Percentiles rank a stretch among this genome's conserved stretches.
phyloP scores from a whole-genome alignment of 768 basidiomycete genomes.

The Wakefieldia striispora region DNA sequence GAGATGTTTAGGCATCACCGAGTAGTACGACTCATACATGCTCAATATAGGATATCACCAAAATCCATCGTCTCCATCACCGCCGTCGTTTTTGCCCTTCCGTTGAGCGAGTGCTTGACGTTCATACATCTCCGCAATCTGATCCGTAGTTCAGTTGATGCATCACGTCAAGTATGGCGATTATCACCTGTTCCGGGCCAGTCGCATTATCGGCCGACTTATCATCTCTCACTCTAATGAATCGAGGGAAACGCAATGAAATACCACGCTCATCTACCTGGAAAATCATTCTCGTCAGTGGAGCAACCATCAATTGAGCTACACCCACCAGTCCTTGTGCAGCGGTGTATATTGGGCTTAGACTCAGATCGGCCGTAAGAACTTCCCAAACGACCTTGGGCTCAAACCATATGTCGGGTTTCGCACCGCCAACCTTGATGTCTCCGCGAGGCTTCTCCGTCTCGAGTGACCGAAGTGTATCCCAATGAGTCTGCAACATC shows the following conservation, averaged over 20 bases:
- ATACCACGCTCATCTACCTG: conserved; percentile 89
- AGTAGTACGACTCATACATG: conserved; percentile 14
- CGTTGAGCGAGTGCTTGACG: conserved; percentile 80
- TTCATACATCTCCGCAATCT: conserved; percentile 95
- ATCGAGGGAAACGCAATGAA: conserved; percentile 94
- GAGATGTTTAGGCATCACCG: conserved; percentile 5
- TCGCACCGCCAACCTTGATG: conserved; percentile 86
- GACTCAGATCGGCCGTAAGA: conserved; percentile 90
- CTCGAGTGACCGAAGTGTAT: conserved; percentile 79
- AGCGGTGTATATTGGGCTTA: conserved; percentile 96
- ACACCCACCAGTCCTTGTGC: conserved; percentile 80
- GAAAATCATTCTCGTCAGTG: not conserved
- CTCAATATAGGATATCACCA: conserved; percentile 49
- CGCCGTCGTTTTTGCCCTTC: conserved; percentile 63
- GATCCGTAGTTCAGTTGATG: conserved; percentile 5
- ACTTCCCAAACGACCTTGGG: conserved; percentile 99
- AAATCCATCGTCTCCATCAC: conserved; percentile 69
- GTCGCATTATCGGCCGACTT: conserved; percentile 93
- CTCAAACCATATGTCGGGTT: conserved; percentile 98
- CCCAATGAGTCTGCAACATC: conserved; percentile 73
- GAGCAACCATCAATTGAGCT: not conserved
- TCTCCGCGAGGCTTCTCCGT: conserved; percentile 69
- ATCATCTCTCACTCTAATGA: conserved; percentile 90
- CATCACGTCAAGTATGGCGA: not conserved
- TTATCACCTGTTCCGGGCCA: conserved; percentile 80